Evolutionary conservation across 768 basidiomycete genomes (phyloP).

Genomic region (Russula sp.): DNA sequence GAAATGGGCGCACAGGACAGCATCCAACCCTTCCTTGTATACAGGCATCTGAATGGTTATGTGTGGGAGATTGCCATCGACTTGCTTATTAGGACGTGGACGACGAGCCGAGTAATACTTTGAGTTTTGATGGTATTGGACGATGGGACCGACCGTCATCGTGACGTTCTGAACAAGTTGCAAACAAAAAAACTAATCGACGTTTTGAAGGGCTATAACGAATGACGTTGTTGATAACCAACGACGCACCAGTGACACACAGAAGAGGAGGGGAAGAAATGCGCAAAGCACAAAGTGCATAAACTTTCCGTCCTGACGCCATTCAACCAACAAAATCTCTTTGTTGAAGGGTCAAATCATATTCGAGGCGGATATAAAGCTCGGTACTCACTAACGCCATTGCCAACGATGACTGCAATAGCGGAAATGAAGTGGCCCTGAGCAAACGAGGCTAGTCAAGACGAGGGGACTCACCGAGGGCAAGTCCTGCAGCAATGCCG

Average conservation of each 20-base stretch:
- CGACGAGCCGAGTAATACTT: constrained; percentile 45
- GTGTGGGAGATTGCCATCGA: constrained; percentile 41
- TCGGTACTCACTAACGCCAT: constrained; percentile 41
- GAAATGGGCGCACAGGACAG: constrained; percentile 37
- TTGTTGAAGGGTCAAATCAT: background rate
- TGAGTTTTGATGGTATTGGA: constrained; percentile 45
- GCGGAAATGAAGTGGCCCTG: constrained; percentile 14
- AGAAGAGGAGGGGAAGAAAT: constrained; percentile 36
- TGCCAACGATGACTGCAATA: constrained; percentile 53
- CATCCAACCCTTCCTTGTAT: constrained; percentile 48
- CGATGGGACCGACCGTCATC: constrained; percentile 45
- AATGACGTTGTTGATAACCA: background rate
- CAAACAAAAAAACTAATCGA: constrained; percentile 32
- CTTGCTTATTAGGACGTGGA: constrained; percentile 36
- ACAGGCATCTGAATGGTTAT: constrained; percentile 52
- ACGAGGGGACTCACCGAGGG: constrained; percentile 24
- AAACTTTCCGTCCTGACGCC: constrained; percentile 39
- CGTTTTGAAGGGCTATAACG: background rate
- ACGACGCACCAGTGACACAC: constrained; percentile 37
- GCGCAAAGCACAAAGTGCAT: constrained; percentile 38
- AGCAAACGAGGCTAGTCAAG: constrained; percentile 1
- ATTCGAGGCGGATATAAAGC: no score
- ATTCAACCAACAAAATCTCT: constrained; percentile 46
- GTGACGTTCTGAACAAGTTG: constrained; percentile 36
- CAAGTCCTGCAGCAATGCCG: constrained; percentile 30